phyloP scores from a whole-genome alignment of 2,329 filamentous ascomycete species.

The Colletotrichum phormii region DNA sequence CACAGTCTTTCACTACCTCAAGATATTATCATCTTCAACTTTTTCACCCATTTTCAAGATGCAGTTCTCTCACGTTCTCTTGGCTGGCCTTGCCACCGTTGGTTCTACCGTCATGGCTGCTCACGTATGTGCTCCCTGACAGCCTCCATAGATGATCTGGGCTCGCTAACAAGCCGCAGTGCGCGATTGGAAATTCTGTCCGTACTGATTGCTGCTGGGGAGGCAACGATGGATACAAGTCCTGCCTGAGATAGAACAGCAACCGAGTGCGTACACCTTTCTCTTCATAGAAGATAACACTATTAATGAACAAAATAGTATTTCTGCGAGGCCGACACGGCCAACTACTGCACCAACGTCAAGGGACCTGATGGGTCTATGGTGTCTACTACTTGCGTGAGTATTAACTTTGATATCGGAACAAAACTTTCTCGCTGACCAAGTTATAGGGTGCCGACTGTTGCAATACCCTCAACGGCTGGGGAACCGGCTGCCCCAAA shows the following conservation, averaged over 20 bases:
- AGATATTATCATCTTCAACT: neutral
- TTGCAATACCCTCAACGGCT: constrained; percentile 13
- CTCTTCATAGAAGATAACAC: too few relatives aligned
- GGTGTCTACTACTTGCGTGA: neutral
- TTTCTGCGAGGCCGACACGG: neutral
- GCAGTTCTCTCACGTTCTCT: neutral
- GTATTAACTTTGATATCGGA: neutral
- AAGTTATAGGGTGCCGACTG: neutral
- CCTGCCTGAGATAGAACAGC: neutral
- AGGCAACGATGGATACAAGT: neutral
- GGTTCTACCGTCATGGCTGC: neutral
- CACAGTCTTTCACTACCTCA: neutral
- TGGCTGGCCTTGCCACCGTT: neutral
- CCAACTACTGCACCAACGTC: constrained; percentile 12
- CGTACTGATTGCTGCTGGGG: constrained; percentile 11
- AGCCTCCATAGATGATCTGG: too few relatives aligned
- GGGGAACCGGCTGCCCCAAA: constrained; percentile 16
- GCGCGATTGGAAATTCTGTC: neutral
- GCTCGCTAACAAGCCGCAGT: neutral
- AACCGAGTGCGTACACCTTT: neutral
- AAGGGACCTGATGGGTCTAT: neutral
- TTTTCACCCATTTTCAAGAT: neutral
- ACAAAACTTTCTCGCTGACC: neutral
- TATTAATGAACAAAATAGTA: too few relatives aligned
- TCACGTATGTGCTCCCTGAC: neutral